phyloP scores from a whole-genome alignment of 2,329 filamentous ascomycete species.

The Didymella segeticola region DNA sequence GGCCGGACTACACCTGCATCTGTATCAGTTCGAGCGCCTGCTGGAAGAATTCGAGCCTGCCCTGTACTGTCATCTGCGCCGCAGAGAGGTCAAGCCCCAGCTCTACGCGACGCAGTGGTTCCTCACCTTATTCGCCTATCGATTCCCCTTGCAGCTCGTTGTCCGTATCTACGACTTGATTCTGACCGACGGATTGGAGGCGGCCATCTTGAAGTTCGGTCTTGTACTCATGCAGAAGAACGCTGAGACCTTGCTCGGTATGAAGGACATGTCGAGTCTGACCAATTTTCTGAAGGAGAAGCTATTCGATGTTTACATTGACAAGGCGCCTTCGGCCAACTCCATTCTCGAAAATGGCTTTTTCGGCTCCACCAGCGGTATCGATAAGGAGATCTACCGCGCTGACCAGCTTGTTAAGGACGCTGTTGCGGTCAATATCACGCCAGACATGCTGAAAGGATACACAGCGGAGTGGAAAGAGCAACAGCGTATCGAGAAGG shows the following conservation, averaged over 20 bases:
- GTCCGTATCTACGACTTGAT: slow-evolving; percentile 97
- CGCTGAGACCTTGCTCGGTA: slow-evolving; percentile 73
- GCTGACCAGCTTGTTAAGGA: slow-evolving; percentile 93
- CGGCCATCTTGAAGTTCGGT: slow-evolving; percentile 90
- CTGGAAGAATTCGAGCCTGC: slow-evolving; percentile 94
- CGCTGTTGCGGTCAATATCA: slow-evolving; percentile 86
- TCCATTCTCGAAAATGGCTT: slow-evolving; percentile 96
- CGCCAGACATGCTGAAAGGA: slow-evolving; percentile 77
- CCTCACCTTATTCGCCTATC: slow-evolving; percentile 96
- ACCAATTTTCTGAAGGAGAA: slow-evolving; percentile 93
- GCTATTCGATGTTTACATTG: slow-evolving; percentile 96
- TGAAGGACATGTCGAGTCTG: slow-evolving; percentile 90
- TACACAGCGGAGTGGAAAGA: slow-evolving; percentile 94
- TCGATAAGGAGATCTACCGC: slow-evolving; percentile 94
- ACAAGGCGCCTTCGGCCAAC: slow-evolving; percentile 88
- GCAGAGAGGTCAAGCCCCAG: slow-evolving; percentile 85
- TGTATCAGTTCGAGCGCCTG: slow-evolving; percentile 94
- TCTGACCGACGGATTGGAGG: slow-evolving; percentile 85
- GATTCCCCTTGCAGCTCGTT: slow-evolving; percentile 94
- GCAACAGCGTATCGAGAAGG: slow-evolving; percentile 80
- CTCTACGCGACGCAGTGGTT: slow-evolving; percentile 99
- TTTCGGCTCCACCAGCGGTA: slow-evolving; percentile 88
- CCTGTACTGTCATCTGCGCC: slow-evolving; percentile 90
- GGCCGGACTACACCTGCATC: slow-evolving; percentile 89
- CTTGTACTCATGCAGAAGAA: slow-evolving; percentile 98